These are phyloP conservation scores for Fusarium robinianum DNA, from an alignment of 2,329 filamentous ascomycete genomes.

Conservation along the genomic window DNA sequence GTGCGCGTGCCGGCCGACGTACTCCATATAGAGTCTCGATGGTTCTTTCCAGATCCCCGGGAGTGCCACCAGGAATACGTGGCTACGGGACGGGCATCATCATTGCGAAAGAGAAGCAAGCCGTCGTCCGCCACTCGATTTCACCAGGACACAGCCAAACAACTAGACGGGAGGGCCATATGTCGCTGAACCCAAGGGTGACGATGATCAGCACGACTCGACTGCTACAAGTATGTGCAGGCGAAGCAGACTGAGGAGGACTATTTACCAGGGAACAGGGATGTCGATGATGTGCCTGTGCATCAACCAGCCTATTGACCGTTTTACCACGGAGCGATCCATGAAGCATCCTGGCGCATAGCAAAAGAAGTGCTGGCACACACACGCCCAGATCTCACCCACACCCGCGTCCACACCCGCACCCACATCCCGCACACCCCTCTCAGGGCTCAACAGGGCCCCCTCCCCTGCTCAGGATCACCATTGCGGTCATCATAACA, in stretches of 20 bases:
- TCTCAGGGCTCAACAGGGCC: constrained; percentile 5
- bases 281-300: constrained; percentile 26
- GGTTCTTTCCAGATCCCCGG: no score
- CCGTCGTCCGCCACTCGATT: no score
- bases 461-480: constrained; percentile 33
- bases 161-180: no score
- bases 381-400: constrained; percentile 34
- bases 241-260: constrained; percentile 27
- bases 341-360: constrained; percentile 32
- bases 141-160: no score
- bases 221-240: constrained; percentile 20
- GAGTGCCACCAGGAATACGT: no score
- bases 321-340: constrained; percentile 39
- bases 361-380: constrained; percentile 30
- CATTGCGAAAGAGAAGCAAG: no score
- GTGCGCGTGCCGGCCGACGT: no score
- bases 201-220: constrained; percentile 30
- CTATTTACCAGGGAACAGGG: constrained; percentile 29
- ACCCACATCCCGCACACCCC: constrained; percentile 20
- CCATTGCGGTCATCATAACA: constrained; percentile 28
- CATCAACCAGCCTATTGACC: constrained; percentile 31
- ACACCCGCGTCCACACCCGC: constrained; percentile 23
- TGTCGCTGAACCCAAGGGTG: no score
- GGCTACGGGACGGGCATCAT: no score
- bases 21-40: no score